Percentiles rank a stretch among this genome's conserved stretches.
Evolutionary conservation across 108 stramenopile genomes (phyloP).

Genomic region (Pseudonitzschia delicatissima): DNA sequence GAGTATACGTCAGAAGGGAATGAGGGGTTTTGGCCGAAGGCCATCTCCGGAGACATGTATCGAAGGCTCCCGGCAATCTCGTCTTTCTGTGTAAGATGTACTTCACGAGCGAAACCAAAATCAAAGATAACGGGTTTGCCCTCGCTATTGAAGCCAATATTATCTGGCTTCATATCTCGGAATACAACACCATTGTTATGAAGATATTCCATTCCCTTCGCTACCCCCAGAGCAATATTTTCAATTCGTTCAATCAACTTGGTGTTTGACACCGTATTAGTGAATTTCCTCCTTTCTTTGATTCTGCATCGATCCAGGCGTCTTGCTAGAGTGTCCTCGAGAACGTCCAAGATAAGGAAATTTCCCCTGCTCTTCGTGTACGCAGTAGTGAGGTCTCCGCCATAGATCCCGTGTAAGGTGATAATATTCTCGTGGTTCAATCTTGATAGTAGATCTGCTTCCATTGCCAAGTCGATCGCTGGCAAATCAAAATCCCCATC

Average conservation of each 20-base stretch:
- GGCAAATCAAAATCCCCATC: slow-evolving; percentile 21
- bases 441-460: slow-evolving; percentile 37
- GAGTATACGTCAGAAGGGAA: slow-evolving; percentile 57
- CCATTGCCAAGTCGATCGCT: slow-evolving; percentile 41
- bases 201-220: slow-evolving; percentile 55
- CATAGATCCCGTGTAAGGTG: slow-evolving; percentile 31
- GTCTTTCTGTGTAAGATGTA: slow-evolving; percentile 14
- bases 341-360: slow-evolving; percentile 62
- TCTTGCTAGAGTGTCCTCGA: slow-evolving; percentile 42
- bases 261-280: background rate
- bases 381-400: slow-evolving; percentile 12
- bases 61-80: slow-evolving; percentile 55
- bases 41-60: slow-evolving; percentile 72
- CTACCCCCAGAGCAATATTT: slow-evolving; percentile 38
- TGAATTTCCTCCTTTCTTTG: slow-evolving; percentile 7
- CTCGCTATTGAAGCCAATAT: slow-evolving; percentile 44
- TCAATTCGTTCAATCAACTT: slow-evolving; percentile 22
- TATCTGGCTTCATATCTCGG: slow-evolving; percentile 69
- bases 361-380: slow-evolving; percentile 40
- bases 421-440: slow-evolving; percentile 42
- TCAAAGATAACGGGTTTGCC: slow-evolving; percentile 55
- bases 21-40: slow-evolving; percentile 32
- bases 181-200: slow-evolving; percentile 42
- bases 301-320: slow-evolving; percentile 36
- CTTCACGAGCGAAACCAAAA: slow-evolving; percentile 55